A percentile compares a stretch with the other conserved stretches of the same genome.
phyloP scores from a whole-genome alignment of 2,329 filamentous ascomycete species.

The Aspergillus calidoustus region DNA sequence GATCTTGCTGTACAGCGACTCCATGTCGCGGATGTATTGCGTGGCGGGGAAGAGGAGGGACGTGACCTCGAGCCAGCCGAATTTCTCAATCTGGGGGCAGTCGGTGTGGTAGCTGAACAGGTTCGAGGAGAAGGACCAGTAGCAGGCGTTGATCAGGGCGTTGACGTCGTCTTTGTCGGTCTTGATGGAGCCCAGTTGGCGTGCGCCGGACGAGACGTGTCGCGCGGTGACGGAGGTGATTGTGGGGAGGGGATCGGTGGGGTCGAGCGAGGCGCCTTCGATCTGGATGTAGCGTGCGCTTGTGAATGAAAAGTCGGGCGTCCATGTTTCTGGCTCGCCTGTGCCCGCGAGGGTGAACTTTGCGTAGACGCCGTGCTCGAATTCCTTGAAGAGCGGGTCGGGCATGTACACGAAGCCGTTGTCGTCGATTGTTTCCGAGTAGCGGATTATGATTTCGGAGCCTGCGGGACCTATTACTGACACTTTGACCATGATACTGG shows the following conservation, averaged over 20 bases:
- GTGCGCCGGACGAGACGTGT: constrained; percentile 29
- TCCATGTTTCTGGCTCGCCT: constrained; percentile 24
- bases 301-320: constrained; percentile 31
- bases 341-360: constrained; percentile 25
- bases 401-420: constrained; percentile 30
- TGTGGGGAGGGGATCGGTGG: constrained; percentile 16
- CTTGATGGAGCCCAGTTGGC: constrained; percentile 26
- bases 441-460: constrained; percentile 14
- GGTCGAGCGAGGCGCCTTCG: constrained; percentile 25
- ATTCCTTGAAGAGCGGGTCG: constrained; percentile 31
- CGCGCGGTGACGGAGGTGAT: constrained; percentile 26
- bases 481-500: constrained; percentile 26
- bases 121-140: constrained; percentile 52
- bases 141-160: constrained; percentile 42
- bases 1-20: constrained; percentile 53
- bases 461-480: constrained; percentile 21
- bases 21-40: constrained; percentile 54
- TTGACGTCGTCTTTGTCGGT: constrained; percentile 32
- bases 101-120: constrained; percentile 55
- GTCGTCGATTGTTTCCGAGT: constrained; percentile 11
- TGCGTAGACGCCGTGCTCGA: constrained; percentile 29
- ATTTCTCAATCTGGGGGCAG: constrained; percentile 54
- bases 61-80: constrained; percentile 55
- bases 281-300: constrained; percentile 32
- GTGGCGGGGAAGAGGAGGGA: constrained; percentile 52